Evolutionary conservation across 2,329 filamentous ascomycete genomes (phyloP), one percentile per base, ranked within the genome.

Genomic region (Ilyonectria mors-panacis): DNA sequence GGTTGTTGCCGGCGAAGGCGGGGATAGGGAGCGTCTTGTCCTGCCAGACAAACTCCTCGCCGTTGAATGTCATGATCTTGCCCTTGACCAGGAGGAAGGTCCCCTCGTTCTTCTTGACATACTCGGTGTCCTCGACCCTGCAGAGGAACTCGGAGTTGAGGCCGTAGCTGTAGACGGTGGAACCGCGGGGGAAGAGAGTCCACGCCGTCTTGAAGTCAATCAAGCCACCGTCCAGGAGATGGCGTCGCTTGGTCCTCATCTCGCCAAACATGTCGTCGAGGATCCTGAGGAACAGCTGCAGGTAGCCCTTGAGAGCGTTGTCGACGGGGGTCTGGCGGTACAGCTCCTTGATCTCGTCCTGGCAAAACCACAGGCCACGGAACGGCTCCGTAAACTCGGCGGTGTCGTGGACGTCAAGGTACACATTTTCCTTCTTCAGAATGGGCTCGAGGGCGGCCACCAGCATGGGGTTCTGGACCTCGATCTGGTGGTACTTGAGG

Each of bases 261-360:
- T 80, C 80, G 23, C 75, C 76, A 62, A 86, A 86, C 48, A 85
- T 70, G 35, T 84, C 83, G 47, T 83, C 80, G 65, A 86, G 74
- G 15, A 85, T 75, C 9, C 76, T 67, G 28, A 85, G 64, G 4
- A 86, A 72, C 2, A 85, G 77, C 30, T 79, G 73, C n/a, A 85
- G 63, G 47, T 82, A 83, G 1, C 77, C 70, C 60, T 79, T 79
- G 23, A 85, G 71, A 0, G 78, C 59, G 10, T 76, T 64, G 5
- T 73, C 70, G 19, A 66, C 68, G 8, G 70, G 67, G 5, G 76
- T 79, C 17, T 61, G 65, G 42, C 65, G 70, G 66, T 78, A 75
- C 42, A 81, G 74, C 2, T 74, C 76, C 21, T 77, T 70, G 35
- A 86, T 82, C 56, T 82, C 82, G 28, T 83, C 81, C 64, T 84